Base-by-base conservation (phyloP, 345 rosid species). In the Firmiana major region DNA sequence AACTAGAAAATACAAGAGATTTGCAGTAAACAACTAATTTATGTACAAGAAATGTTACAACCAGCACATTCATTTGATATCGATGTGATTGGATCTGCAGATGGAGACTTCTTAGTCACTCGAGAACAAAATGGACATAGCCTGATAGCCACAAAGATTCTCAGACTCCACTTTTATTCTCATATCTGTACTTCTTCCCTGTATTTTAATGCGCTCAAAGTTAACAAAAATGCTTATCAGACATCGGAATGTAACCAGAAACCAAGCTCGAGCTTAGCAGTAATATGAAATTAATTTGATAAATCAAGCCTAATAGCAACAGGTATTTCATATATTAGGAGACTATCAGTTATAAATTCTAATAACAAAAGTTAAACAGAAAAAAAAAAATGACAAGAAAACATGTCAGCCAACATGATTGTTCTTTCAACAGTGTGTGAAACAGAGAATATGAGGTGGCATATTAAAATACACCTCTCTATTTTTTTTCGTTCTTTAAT, bases 181-280 rank as follows among this genome's bases (percentile, higher is more conserved):
- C 28, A 71, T 54, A 26, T 34, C 49, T 40, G 22, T 49, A 63
- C 55, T 80, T 77, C 83, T 79, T 80, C 77, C 82, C 87, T 82
- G 85, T 5, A 40, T 78, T 75, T 36, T 31, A 36, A 36, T 36
- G 58, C 73, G 66, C n/a, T 2, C 40, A 73, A 57, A 63, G 60
- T 34, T 36, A 36, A 36, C 43, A 74, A 48, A 42, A 62, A 70
- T 36, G 77, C 36, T 55, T 28, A 26, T 58, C 26, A 57, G 22
- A 49, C 26, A 60, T 9, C 51, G 21, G 21, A 22, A 45, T 7
- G 28, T 7, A 51, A 53, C 53, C 42, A 28, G 17, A 49, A 55
- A 58, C 49, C 4, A 54, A 43, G 49, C 21, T 7, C 12, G 9
- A 21, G 65, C 76, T 73, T 17, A n/a, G 48, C 1, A 58, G 31